Conservation (phyloP, 1,284 basidiomycete genomes). For the Moesziomyces aphidis region DNA sequence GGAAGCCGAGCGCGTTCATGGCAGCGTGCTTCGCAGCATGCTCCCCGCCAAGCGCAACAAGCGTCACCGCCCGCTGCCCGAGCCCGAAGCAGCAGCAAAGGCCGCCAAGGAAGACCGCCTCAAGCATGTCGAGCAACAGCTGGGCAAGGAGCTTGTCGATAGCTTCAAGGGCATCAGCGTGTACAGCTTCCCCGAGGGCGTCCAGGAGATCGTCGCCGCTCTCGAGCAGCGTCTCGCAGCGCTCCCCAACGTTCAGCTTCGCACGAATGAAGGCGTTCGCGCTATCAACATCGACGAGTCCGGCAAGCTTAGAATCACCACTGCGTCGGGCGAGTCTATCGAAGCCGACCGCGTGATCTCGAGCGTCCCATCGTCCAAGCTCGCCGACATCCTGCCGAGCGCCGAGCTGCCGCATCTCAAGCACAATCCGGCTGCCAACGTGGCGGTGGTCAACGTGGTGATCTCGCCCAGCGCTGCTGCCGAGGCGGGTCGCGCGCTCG, state of each 20-base stretch:
- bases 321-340: slow-evolving; percentile 19
- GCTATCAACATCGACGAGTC: slow-evolving; percentile 72
- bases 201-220: slow-evolving; percentile 76
- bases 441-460: slow-evolving; percentile 62
- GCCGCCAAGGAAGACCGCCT: slow-evolving; percentile 22
- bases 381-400: slow-evolving; percentile 30
- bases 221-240: slow-evolving; percentile 72
- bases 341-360: slow-evolving; percentile 68
- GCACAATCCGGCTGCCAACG: slow-evolving; percentile 66
- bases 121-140: slow-evolving; percentile 68
- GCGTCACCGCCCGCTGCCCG: slow-evolving; percentile 25
- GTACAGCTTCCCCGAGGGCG: slow-evolving; percentile 82
- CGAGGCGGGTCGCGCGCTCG: slow-evolving; percentile 76
- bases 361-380: slow-evolving; percentile 45
- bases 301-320: slow-evolving; percentile 62
- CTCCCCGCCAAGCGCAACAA: slow-evolving; percentile 65
- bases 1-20: slow-evolving; percentile 77
- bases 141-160: slow-evolving; percentile 70
- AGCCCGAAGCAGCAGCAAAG: slow-evolving; percentile 26
- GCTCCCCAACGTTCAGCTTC: slow-evolving; percentile 75
- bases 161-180: slow-evolving; percentile 76
- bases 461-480: slow-evolving; percentile 73
- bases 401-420: slow-evolving; percentile 68
- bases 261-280: slow-evolving; percentile 69
- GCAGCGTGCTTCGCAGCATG: slow-evolving; percentile 78